A percentile compares a stretch with the other conserved stretches of the same genome.
phyloP scores from a whole-genome alignment of 2,329 filamentous ascomycete species.

The Calonectria pseudoturangicola region DNA sequence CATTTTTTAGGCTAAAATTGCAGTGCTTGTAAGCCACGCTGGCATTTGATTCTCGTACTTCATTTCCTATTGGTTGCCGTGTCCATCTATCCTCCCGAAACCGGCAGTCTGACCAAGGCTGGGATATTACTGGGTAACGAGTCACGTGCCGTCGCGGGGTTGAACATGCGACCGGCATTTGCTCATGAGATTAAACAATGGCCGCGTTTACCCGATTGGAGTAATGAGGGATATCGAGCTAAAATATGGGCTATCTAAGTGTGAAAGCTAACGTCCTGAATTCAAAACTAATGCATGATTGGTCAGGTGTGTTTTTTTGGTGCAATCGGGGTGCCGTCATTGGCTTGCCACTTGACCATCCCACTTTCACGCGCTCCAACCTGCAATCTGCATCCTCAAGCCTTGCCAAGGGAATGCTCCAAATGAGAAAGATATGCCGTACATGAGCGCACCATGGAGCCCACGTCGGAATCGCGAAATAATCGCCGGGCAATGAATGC shows the following conservation, averaged over 20 bases:
- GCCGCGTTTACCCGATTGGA: constrained; percentile 3
- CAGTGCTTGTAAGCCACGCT: neutral
- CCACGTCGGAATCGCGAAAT: constrained; percentile 12
- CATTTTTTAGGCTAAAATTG: neutral
- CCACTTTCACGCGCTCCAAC: neutral
- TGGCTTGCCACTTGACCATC: constrained; percentile 20
- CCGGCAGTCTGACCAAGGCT: neutral
- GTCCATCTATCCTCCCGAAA: too few species aligned
- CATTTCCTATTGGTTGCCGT: too few species aligned
- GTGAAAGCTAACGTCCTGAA: neutral
- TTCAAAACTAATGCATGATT: neutral
- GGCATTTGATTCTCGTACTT: too few species aligned
- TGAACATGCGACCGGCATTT: neutral
- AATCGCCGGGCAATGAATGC: constrained; percentile 28
- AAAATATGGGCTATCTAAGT: constrained; percentile 7
- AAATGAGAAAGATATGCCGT: neutral
- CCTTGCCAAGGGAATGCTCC: constrained; percentile 3
- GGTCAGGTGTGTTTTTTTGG: neutral
- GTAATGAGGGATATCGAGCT: constrained; percentile 1
- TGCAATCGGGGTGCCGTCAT: constrained; percentile 5
- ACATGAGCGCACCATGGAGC: neutral
- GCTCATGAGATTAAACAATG: neutral
- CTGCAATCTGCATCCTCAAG: neutral
- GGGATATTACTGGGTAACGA: too few species aligned
- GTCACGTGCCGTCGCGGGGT: constrained; percentile 18